Base-by-base conservation (phyloP, 164 flowering plant genomes). In the Berberis thunbergii region DNA sequence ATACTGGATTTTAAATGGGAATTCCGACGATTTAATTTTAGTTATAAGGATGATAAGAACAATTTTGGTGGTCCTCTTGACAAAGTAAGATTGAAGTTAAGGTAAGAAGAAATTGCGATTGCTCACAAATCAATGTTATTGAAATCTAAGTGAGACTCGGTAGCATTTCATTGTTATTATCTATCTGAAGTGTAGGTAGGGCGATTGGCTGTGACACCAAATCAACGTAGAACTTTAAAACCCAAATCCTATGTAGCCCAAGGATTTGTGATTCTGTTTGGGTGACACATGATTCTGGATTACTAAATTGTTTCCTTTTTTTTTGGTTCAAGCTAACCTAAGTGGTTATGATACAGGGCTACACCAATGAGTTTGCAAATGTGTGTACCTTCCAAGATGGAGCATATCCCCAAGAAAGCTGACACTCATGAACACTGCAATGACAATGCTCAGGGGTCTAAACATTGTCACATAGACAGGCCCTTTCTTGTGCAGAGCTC, bases 381-480 rank as follows among this genome's bases (percentile, higher is more conserved):
- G 41, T 13, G 43, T 56, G 26, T 6, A 83, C 84, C 87, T 77
- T 57, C 86, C 87, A 44, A 78, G 62, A 68, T 76, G 65, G 45
- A 85, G 84, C 26, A 70, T 65, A 7, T 79, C 79, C 2, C 83
- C 79, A 49, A 85, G 80, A 64, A 83, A 79, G 1, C 62, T 50
- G 60, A 73, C 69, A 42, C 78, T 69, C 71, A 85, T 41, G 3
- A 57, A 43, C 1, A 73, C 81, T 5, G 86, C 84, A 68, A 85
- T 60, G 42, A 56, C 80, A 43, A 81, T 77, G 1, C 76, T 70
- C 50, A 80, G 43, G 3, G 89, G 87, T 69, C 48, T 74, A 75
- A 80, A 85, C 70, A 81, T 64, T 41, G 82, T 70, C 3, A 80
- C 78, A 67, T 69, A 81, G 4, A 77, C 59, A 11, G 86, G 86